Percentiles rank a stretch among this genome's conserved stretches.
Conservation (phyloP, 164 flowering plant genomes). For the Macadamia integrifolia region DNA sequence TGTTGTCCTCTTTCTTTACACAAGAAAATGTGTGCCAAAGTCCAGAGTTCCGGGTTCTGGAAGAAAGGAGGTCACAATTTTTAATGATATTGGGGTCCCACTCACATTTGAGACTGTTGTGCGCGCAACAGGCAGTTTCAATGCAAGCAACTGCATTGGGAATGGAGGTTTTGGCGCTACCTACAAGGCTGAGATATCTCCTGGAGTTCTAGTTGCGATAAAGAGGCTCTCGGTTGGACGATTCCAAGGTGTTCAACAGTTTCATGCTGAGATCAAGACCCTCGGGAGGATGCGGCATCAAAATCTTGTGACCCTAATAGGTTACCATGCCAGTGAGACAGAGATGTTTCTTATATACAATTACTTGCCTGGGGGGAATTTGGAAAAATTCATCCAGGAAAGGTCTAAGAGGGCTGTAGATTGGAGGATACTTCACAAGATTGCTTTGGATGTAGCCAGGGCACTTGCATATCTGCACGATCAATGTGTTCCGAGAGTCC, state of each 20-base stretch:
- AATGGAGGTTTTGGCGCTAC: constrained; percentile 70
- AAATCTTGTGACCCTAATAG: constrained; percentile 53
- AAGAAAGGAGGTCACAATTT: constrained; percentile 32
- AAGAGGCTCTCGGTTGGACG: constrained; percentile 51
- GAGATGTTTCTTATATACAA: constrained; percentile 74
- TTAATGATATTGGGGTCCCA: constrained; percentile 39
- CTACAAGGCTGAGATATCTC: constrained; percentile 52
- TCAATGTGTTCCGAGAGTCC: constrained; percentile 42
- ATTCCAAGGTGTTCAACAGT: constrained; percentile 51
- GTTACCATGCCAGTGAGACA: constrained; percentile 48
- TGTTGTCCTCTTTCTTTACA: constrained; percentile 30
- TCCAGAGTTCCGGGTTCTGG: constrained; percentile 34
- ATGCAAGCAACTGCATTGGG: constrained; percentile 49
- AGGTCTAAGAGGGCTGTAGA: constrained; percentile 24
- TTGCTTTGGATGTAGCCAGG: constrained; percentile 50
- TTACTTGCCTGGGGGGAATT: constrained; percentile 58
- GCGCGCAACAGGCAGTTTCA: constrained; percentile 44
- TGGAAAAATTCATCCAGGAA: constrained; percentile 47
- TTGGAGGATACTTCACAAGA: constrained; percentile 54
- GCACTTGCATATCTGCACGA: constrained; percentile 62
- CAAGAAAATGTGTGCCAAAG: constrained; percentile 24
- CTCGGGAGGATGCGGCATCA: constrained; percentile 45
- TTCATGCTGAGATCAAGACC: constrained; percentile 48
- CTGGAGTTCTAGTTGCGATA: constrained; percentile 48
- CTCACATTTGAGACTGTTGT: constrained; percentile 46